Base-by-base conservation (phyloP, 495 filamentous ascomycete genomes). In the Extremus antarcticus region DNA sequence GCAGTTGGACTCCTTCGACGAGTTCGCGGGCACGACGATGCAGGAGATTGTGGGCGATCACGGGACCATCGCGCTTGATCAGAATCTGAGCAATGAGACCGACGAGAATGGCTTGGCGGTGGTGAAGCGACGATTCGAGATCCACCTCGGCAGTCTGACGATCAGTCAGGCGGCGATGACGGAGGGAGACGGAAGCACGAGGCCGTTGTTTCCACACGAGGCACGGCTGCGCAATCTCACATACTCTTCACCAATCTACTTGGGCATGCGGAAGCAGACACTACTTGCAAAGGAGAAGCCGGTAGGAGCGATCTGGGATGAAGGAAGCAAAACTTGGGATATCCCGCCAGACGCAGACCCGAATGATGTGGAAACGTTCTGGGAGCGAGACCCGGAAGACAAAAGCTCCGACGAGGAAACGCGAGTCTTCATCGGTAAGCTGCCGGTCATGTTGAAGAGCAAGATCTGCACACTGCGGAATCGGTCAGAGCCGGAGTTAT, bases 391-490 rank as follows among this genome's bases (percentile, higher is more conserved):
- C 56, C 70, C 56, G 48, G 62, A 57, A 13, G 45, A 43, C 29
- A 64, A 68, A 15, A 61, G 63, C 16, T 54, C 76, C 40, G 67
- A 61, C 20, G 54, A 73, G 25, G 78, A 46, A 16, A 23, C 79
- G 47, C 77, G 76, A 29, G 81, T 90, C 25, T 95, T 88, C 71
- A 84, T 97, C 54, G 92, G 92, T 54, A 94, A 92, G 70, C 77
- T 99, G 54, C 92, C 92, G 0, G 87, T 97, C 61, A 99, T 99
- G 92, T 78, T 97, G 53, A 94, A 95, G 72, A 94, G 88, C 2
- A 86, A 90, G 65, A 87, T 90, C 60, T 99, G 92, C 73, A 84
- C 88, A 50, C 71, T 99, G 58, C 85, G 84, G 62, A 82, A 85
- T 54, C 76, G 90, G 62, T 77, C 77, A 49, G 90, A 96, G 56